phyloP scores from a whole-genome alignment of 2,329 filamentous ascomycete genomes.

The Aspergillus phoenicis region DNA sequence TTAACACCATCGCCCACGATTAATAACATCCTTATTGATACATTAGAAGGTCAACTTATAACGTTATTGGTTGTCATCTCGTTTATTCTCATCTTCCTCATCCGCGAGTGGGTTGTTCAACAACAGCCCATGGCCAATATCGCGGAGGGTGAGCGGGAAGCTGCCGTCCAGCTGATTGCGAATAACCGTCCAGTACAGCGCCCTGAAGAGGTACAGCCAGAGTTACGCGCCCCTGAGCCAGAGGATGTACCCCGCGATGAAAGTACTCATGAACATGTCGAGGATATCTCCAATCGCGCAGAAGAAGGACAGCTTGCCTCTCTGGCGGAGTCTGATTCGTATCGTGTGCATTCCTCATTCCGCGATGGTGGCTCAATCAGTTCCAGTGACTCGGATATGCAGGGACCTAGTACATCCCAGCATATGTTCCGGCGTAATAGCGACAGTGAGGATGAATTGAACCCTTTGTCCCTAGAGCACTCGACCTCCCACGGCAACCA shows the following conservation, averaged over 20 bases:
- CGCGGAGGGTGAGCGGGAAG: slow-evolving; percentile 58
- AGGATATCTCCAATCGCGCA: slow-evolving; percentile 13
- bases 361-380: neutral
- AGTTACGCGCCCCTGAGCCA: slow-evolving; percentile 15
- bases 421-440: slow-evolving; percentile 5
- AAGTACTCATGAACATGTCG: slow-evolving; percentile 13
- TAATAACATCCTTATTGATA: slow-evolving; percentile 78
- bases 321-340: slow-evolving; percentile 10
- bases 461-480: slow-evolving; percentile 9
- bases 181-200: slow-evolving; percentile 37
- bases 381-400: slow-evolving; percentile 1
- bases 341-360: slow-evolving; percentile 14
- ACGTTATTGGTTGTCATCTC: slow-evolving; percentile 87
- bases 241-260: slow-evolving; percentile 13
- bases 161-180: slow-evolving; percentile 51
- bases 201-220: slow-evolving; percentile 20
- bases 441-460: slow-evolving; percentile 14
- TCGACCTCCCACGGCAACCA: slow-evolving; percentile 15
- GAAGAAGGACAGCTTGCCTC: slow-evolving; percentile 12
- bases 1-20: slow-evolving; percentile 69
- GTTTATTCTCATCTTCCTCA: slow-evolving; percentile 95
- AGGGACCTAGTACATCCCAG: slow-evolving; percentile 1
- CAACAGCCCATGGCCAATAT: slow-evolving; percentile 93
- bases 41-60: slow-evolving; percentile 90
- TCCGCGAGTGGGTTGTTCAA: slow-evolving; percentile 96